Base-by-base conservation (phyloP, 768 basidiomycete species). In the Boletus subcaerulescens region DNA sequence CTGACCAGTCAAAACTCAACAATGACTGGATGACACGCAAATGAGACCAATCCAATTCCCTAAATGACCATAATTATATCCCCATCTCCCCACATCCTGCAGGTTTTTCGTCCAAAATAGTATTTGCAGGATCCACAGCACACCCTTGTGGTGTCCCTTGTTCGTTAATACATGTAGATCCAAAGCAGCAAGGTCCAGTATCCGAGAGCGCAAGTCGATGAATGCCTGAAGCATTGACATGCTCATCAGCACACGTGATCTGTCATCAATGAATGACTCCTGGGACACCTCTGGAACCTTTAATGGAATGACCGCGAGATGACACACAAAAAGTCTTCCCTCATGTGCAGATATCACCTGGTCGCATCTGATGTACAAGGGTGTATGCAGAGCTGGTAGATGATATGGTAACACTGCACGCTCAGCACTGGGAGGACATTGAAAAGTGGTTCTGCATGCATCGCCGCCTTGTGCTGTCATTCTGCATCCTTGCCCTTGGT, bases 271-370 rank as follows among this genome's bases (percentile, higher is more conserved):
- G 50, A 73, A 76, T 0, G 83, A 79, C 7, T 80, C 79, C 36
- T 76, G 74, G 0, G 74, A 53, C 7, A 74, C 73, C 26, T 77
- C 69, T 0, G 90, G 86, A 0, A 80, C 79, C 53, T 78, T 76
- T 26, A 85, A 81, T 1, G 93, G 89, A 26, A 95, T 77, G 12
- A 78, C 82, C 7, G 84, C 80, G 17, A 96, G 79, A 65, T 97
- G 94, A 3, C 89, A 81, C 4, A 83, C 83, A 64, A 94, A 93
- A 94, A 98, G 64, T 94, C 86, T 68, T 96, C 90, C 10, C 87
- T 78, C 3, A 89, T 91, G 35, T 91, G 86, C 33, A 97, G 79
- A 65, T 96, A 97, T 0, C 92, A 84, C 72, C 89, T 86, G 5
- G 84, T 86, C 51, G 86, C 83, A 35, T 86, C 84, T 0, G 90